These are phyloP conservation scores for Globisporangium paroecandrum DNA, from an alignment of 352 stramenopile species.

Conservation along the genomic window DNA sequence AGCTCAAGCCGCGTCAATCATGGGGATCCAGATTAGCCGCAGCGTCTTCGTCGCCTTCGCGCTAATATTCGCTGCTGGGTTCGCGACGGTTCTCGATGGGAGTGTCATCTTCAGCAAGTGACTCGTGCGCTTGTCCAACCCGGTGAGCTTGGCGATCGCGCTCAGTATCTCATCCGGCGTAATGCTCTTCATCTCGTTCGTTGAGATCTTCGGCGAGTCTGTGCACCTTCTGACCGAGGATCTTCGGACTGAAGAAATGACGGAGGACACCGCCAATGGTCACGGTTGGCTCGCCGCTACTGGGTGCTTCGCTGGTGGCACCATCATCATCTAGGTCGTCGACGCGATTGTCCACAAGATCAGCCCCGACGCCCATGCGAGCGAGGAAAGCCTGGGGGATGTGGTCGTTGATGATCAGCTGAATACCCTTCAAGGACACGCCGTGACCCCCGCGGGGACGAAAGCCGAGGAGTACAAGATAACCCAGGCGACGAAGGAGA, in stretches of 20 bases:
- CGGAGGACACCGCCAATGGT: conserved; percentile 20
- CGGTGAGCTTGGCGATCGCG: conserved; percentile 76
- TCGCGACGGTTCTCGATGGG: conserved; percentile 45
- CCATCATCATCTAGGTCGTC: conserved; percentile 54
- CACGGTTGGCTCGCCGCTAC: conserved; percentile 79
- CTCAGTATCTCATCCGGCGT: conserved; percentile 68
- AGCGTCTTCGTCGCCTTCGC: conserved; percentile 29
- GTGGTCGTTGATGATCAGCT: neutral
- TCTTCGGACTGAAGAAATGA: conserved; percentile 30
- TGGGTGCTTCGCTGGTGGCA: conserved; percentile 83
- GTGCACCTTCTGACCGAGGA: conserved; percentile 37
- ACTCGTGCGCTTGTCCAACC: conserved; percentile 41
- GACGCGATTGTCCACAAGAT: conserved; percentile 41
- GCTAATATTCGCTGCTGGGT: conserved; percentile 34
- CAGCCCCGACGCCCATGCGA: conserved; percentile 17
- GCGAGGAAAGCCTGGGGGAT: neutral
- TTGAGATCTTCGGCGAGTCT: conserved; percentile 51
- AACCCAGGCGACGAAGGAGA: neutral
- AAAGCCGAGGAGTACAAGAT: neutral
- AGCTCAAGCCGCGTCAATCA: neutral
- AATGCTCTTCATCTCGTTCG: conserved; percentile 81
- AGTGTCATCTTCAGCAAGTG: conserved; percentile 41
- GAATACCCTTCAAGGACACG: neutral
- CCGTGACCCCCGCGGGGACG: neutral
- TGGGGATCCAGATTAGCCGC: neutral